These are phyloP conservation scores for Heracleum sosnowskyi DNA, from an alignment of 129 eudicot species.

Conservation along the genomic window DNA sequence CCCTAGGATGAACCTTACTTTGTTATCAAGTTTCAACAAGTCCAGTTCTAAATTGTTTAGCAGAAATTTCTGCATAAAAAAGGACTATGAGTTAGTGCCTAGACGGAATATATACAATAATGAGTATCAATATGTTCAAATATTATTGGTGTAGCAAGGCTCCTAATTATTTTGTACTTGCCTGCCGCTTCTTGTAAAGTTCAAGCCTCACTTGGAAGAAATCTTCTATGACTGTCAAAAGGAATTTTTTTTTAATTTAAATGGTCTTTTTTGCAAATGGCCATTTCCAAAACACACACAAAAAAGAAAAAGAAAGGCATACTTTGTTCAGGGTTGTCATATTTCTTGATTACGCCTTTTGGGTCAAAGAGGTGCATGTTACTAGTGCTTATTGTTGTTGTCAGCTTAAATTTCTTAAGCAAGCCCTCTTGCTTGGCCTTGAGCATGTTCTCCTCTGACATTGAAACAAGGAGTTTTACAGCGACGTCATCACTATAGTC, in stretches of 20 bases:
- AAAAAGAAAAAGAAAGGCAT: conserved; percentile 10
- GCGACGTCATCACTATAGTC: conserved; percentile 47
- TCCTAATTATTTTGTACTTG: conserved; percentile 5
- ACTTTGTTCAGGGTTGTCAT: conserved; percentile 86
- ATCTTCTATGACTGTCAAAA: conserved; percentile 63
- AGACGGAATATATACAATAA: not conserved
- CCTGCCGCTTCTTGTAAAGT: conserved; percentile 67
- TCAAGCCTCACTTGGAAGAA: conserved; percentile 64
- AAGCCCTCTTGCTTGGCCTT: conserved; percentile 74
- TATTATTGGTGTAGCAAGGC: not conserved
- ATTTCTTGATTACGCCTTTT: conserved; percentile 68
- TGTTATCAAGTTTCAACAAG: conserved; percentile 56
- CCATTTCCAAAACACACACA: no score
- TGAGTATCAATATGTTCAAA: no score
- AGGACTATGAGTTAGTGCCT: no score
- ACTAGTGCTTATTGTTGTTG: conserved; percentile 59
- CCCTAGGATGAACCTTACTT: conserved; percentile 67
- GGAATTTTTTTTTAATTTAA: not conserved
- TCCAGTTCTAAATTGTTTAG: conserved; percentile 47
- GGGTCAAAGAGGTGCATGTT: conserved; percentile 92
- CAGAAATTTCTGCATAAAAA: conserved; percentile 36
- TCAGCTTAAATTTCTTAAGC: conserved; percentile 67
- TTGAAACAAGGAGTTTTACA: conserved; percentile 43
- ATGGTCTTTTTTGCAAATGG: no score
- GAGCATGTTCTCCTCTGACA: conserved; percentile 45